These are phyloP conservation scores for Artemisia tridentata DNA, from an alignment of 129 eudicot species.

Conservation along the genomic window DNA sequence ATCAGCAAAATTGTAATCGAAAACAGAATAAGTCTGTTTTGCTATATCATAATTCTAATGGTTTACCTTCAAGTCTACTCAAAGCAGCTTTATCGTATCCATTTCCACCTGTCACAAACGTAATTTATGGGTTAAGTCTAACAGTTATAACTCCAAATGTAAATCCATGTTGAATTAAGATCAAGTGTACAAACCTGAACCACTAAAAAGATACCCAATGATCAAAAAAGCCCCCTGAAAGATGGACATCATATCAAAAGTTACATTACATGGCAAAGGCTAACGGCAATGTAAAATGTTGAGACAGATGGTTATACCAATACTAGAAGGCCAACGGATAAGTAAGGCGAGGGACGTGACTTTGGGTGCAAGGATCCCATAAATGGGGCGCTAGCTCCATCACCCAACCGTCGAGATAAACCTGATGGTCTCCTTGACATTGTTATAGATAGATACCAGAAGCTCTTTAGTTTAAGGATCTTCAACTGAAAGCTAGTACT, in stretches of 20 bases:
- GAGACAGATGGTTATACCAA: conserved; percentile 42
- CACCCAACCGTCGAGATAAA: conserved; percentile 66
- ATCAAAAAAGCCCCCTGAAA: conserved; percentile 85
- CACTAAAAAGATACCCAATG: conserved; percentile 69
- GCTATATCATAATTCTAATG: not conserved
- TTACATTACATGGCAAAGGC: not conserved
- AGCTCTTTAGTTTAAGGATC: too few species aligned
- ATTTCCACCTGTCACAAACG: conserved; percentile 56
- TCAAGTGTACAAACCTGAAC: conserved; percentile 51
- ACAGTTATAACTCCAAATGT: not conserved
- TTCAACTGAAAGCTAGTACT: too few species aligned
- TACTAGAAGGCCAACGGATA: conserved; percentile 60
- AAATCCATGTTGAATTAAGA: not conserved
- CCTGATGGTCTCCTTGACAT: conserved; percentile 75
- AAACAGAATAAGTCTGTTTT: not conserved
- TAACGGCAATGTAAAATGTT: not conserved
- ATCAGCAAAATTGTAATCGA: not conserved
- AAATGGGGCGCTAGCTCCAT: conserved; percentile 55
- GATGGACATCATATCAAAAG: conserved; percentile 4
- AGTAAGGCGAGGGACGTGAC: conserved; percentile 65
- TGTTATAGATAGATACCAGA: too few species aligned
- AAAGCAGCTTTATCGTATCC: conserved; percentile 39
- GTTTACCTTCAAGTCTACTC: conserved; percentile 70
- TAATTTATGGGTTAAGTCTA: not conserved
- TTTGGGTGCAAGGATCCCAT: conserved; percentile 63